Percentiles rank a stretch among this genome's conserved stretches.
These are phyloP conservation scores for Eimeria brunetti DNA, from an alignment of 169 alveolate genomes.

Conservation along the genomic window DNA sequence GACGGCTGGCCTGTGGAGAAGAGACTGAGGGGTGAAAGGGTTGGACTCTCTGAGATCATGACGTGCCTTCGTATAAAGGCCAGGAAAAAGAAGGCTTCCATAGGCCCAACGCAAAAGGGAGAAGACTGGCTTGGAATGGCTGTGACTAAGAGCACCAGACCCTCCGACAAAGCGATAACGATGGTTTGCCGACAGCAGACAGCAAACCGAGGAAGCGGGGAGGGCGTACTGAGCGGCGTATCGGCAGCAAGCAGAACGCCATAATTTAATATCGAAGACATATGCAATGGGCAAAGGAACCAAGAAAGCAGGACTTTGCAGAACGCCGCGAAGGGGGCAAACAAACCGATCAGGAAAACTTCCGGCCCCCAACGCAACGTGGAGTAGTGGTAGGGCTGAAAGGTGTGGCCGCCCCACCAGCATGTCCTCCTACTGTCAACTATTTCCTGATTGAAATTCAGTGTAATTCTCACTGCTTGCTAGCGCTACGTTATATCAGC, in stretches of 20 bases:
- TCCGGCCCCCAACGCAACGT: background rate
- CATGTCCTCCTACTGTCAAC: background rate
- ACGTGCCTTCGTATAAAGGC: too few species aligned
- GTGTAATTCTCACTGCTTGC: background rate
- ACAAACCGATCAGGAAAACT: background rate
- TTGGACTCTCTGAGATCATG: too few species aligned
- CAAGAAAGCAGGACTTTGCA: background rate
- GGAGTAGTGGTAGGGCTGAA: background rate
- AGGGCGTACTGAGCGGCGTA: too few species aligned
- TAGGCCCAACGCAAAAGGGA: too few species aligned
- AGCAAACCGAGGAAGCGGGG: too few species aligned
- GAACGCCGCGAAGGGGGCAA: background rate
- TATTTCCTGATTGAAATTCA: background rate
- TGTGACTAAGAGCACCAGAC: too few species aligned
- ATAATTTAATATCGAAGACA: background rate
- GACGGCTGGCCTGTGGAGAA: too few species aligned
- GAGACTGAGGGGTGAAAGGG: too few species aligned
- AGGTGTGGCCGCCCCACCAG: background rate
- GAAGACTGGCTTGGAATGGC: too few species aligned
- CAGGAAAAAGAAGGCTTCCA: too few species aligned
- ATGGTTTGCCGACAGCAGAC: too few species aligned
- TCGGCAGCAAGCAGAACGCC: background rate
- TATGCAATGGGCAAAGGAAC: background rate
- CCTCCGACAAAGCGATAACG: too few species aligned
- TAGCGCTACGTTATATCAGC: background rate